Percentiles rank a stretch among this genome's conserved stretches.
Conservation (phyloP, 177 flowering plant genomes). For the Vitis hybrid region DNA sequence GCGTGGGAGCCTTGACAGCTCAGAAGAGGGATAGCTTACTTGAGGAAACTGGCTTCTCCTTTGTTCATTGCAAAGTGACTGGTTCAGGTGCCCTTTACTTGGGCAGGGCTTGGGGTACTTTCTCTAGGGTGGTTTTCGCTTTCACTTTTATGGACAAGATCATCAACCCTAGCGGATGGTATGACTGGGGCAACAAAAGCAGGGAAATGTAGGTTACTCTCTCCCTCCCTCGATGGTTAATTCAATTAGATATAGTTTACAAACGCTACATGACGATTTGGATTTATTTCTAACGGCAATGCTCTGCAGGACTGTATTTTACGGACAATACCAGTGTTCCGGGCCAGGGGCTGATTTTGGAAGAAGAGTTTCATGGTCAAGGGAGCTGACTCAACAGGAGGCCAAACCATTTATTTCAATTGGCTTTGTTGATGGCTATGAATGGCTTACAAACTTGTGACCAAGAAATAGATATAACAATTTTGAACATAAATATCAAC, state of each 20-base stretch:
- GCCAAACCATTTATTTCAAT: constrained; percentile 60
- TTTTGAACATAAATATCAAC: too few species aligned
- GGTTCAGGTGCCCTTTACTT: constrained; percentile 64
- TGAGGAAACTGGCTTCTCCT: constrained; percentile 66
- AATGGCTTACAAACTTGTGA: constrained; percentile 37
- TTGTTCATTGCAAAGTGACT: constrained; percentile 55
- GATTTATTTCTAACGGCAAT: neutral
- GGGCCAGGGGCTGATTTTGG: constrained; percentile 69
- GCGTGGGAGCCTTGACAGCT: constrained; percentile 57
- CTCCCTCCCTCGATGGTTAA: neutral
- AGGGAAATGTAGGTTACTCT: constrained; percentile 45
- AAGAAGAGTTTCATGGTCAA: constrained; percentile 61
- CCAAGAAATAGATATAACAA: too few species aligned
- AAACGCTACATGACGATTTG: too few species aligned
- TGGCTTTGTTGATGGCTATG: constrained; percentile 50
- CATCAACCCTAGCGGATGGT: constrained; percentile 56
- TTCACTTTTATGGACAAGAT: constrained; percentile 67
- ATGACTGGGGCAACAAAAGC: constrained; percentile 53
- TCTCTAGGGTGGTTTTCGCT: constrained; percentile 64
- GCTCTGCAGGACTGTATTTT: constrained; percentile 66
- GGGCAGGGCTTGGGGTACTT: constrained; percentile 70
- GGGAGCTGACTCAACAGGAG: constrained; percentile 57
- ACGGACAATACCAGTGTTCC: constrained; percentile 63
- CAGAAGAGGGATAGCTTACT: constrained; percentile 49
- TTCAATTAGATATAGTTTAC: too few species aligned